phyloP scores from a whole-genome alignment of 2,329 filamentous ascomycete genomes.

The Fusarium nurragi region DNA sequence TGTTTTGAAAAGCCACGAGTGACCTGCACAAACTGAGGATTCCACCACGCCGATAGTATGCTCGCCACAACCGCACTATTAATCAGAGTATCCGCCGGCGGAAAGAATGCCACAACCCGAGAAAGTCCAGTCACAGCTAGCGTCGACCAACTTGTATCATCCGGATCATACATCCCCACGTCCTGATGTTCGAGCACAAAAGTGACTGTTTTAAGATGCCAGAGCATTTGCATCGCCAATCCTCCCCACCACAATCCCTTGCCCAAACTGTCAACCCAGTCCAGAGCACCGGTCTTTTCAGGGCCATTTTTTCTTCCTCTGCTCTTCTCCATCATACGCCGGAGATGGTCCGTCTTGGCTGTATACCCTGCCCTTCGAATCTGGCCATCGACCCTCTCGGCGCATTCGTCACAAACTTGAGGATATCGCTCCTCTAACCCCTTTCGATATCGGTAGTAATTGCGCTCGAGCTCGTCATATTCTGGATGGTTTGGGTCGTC shows the following conservation, averaged over 20 bases:
- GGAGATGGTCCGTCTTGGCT: conserved; percentile 83
- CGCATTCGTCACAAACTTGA: conserved; percentile 85
- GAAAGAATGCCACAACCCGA: conserved; percentile 48
- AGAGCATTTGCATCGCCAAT: conserved; percentile 58
- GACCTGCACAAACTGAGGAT: conserved; percentile 70
- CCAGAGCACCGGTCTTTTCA: conserved; percentile 51
- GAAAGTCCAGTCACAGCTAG: conserved; percentile 26
- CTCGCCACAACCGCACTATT: conserved; percentile 60
- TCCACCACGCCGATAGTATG: conserved; percentile 71
- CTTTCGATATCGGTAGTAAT: conserved; percentile 74
- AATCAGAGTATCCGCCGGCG: conserved; percentile 53
- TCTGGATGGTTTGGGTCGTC: conserved; percentile 71
- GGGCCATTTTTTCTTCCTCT: conserved; percentile 49
- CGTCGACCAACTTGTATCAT: conserved; percentile 39
- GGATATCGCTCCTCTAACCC: conserved; percentile 86
- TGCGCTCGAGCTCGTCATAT: conserved; percentile 73
- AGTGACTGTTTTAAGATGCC: conserved; percentile 56
- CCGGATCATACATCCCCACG: conserved; percentile 49
- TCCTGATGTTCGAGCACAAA: conserved; percentile 42
- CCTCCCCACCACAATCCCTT: conserved; percentile 60
- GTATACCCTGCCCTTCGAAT: conserved; percentile 79
- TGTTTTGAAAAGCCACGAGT: conserved; percentile 68
- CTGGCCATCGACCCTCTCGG: conserved; percentile 74
- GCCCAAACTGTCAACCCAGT: conserved; percentile 55
- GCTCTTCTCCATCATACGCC: conserved; percentile 76